Conservation (phyloP, 169 alveolate species). For the Plasmodium adleri region DNA sequence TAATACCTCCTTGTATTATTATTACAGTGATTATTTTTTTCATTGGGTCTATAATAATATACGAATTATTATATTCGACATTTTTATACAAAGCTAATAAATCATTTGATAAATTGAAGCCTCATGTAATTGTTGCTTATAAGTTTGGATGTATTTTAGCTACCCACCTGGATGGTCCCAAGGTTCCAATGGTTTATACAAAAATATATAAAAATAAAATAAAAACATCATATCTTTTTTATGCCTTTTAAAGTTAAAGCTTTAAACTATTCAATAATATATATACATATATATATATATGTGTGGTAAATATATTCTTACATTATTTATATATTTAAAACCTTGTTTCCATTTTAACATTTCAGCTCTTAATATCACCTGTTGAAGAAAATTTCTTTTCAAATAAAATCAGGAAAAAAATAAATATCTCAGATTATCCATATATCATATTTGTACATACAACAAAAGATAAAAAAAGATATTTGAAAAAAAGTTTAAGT, state of each 20-base stretch:
- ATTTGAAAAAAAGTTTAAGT: slow-evolving; percentile 19
- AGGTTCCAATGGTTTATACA: slow-evolving; percentile 56
- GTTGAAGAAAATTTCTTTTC: slow-evolving; percentile 57
- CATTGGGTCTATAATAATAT: slow-evolving; percentile 24
- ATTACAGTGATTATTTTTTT: slow-evolving; percentile 26
- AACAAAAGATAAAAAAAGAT: slow-evolving; percentile 22
- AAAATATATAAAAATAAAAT: neutral
- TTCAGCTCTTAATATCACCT: slow-evolving; percentile 56
- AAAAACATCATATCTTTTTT: neutral
- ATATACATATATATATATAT: slow-evolving; percentile 1
- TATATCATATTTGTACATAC: slow-evolving; percentile 60
- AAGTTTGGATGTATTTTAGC: slow-evolving; percentile 69
- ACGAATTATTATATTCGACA: slow-evolving; percentile 31
- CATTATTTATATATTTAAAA: neutral
- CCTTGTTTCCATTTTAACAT: neutral
- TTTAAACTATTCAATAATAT: neutral
- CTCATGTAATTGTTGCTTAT: slow-evolving; percentile 55
- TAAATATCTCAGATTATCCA: slow-evolving; percentile 32
- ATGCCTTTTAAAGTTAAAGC: too few relatives aligned
- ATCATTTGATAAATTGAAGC: slow-evolving; percentile 23
- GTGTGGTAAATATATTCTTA: neutral
- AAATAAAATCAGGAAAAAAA: slow-evolving; percentile 2
- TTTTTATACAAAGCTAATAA: slow-evolving; percentile 26
- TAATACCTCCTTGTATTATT: slow-evolving; percentile 20
- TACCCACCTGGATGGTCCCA: slow-evolving; percentile 20